Base-by-base conservation (phyloP, 495 filamentous ascomycete genomes). In the Hyaloscypha hepaticicola region DNA sequence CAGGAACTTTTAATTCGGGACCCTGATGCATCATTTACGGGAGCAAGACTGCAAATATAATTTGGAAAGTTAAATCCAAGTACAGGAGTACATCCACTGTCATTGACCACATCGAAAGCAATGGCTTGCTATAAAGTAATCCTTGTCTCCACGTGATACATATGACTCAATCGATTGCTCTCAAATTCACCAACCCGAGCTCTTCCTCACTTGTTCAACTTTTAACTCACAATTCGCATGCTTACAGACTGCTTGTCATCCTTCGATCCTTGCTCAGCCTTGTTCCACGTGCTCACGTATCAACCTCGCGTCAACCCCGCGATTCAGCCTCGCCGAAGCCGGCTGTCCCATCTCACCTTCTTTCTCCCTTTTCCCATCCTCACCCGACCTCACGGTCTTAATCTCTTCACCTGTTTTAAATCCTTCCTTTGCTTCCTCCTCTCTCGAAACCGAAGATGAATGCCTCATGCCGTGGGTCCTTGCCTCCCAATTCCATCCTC, bases 391-490 rank as follows among this genome's bases (percentile, higher is more conserved):
- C 31, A 33, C 31, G n/a, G n/a, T 33, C 12, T 33, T 12, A 33
- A 33, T 12, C 31, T 33, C 31, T 33, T 33, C 12, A 33, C 31
- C 31, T n/a, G n/a, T n/a, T n/a, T n/a, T n/a, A n/a, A n/a, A n/a
- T n/a, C n/a, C n/a, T n/a, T 3, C 31, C 31, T 0, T 33, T 33
- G 6, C 31, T 33, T 33, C 31, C 31, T 12, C 31, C 31, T 33
- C 31, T 33, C 12, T 16, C 38, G 19, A 61, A 41, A 48, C 22
- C 21, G 8, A 67, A 29, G 49, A 82, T 83, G 84, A 77, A 87
- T 63, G 86, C 77, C 14, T 78, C 77, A 33, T 89, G 87, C 66
- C 83, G n/a, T n/a, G n/a, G n/a, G n/a, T n/a, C n/a, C n/a, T n/a
- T n/a, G n/a, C n/a, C n/a, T n/a, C n/a, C n/a, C n/a, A n/a, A n/a